A percentile compares a stretch with the other conserved stretches of the same genome.
phyloP scores from a whole-genome alignment of 805 yeast species.

The Lipomyces yamanashiensis region DNA sequence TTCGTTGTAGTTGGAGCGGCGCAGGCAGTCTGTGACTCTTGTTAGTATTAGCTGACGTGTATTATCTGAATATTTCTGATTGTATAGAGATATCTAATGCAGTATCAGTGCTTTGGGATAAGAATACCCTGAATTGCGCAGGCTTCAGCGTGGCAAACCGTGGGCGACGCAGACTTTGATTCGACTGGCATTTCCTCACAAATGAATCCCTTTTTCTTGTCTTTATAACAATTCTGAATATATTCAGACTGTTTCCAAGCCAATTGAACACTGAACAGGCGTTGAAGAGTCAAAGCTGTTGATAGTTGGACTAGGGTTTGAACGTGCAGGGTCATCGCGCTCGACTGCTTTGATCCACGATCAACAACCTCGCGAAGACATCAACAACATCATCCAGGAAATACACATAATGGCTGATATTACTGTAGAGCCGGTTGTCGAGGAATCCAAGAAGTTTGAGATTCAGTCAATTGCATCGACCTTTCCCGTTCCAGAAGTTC shows the following conservation, averaged over 20 bases:
- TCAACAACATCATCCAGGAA: too few relatives aligned
- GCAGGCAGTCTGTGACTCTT: conserved; percentile 60
- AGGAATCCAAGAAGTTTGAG: conserved; percentile 9
- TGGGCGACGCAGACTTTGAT: conserved; percentile 26
- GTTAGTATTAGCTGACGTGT: neutral
- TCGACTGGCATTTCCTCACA: neutral
- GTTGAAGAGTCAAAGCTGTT: neutral
- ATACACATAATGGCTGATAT: conserved; percentile 1
- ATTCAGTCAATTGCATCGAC: conserved; percentile 16
- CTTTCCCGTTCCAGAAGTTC: conserved; percentile 3
- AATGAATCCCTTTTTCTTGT: neutral
- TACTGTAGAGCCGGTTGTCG: neutral
- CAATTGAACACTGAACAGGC: neutral
- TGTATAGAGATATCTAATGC: neutral
- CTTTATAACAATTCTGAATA: neutral
- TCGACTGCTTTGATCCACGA: neutral
- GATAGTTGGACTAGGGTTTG: neutral
- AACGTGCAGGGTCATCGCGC: neutral
- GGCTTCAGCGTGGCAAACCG: conserved; percentile 73
- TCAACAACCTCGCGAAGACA: neutral
- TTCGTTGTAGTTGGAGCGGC: conserved; percentile 67
- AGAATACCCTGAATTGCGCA: conserved; percentile 73
- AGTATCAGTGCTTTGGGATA: too few relatives aligned
- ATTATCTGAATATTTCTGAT: neutral
- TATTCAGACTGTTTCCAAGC: neutral